These are phyloP conservation scores for Fistulinella prunicolor DNA, from an alignment of 768 basidiomycete species.

Conservation along the genomic window DNA sequence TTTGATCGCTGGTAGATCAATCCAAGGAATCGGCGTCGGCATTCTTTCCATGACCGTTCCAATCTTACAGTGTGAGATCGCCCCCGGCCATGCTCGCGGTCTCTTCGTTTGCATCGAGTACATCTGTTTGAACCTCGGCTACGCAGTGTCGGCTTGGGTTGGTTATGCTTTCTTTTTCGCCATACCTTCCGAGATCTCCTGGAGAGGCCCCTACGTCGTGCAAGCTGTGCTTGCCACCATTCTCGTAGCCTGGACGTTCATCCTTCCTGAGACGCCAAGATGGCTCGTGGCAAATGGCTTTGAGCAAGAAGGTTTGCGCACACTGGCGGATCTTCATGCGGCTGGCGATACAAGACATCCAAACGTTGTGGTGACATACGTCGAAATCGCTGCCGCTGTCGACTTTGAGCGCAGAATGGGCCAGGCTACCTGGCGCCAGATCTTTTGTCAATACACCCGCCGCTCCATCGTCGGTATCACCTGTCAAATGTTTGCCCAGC, in stretches of 20 bases:
- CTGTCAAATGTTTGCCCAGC: slow-evolving; percentile 54
- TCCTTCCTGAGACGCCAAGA: slow-evolving; percentile 51
- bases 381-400: slow-evolving; percentile 40
- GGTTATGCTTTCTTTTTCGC: slow-evolving; percentile 50
- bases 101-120: slow-evolving; percentile 54
- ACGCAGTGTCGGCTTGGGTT: slow-evolving; percentile 48
- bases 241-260: slow-evolving; percentile 45
- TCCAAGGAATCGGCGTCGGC: slow-evolving; percentile 49
- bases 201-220: slow-evolving; percentile 55
- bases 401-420: slow-evolving; percentile 39
- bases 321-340: slow-evolving; percentile 58
- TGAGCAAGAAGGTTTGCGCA: slow-evolving; percentile 44
- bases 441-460: slow-evolving; percentile 49
- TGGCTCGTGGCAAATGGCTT: slow-evolving; percentile 57
- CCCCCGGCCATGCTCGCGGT: slow-evolving; percentile 46
- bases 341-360: slow-evolving; percentile 44
- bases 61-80: slow-evolving; percentile 48
- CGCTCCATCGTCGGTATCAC: slow-evolving; percentile 51
- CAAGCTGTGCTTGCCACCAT: slow-evolving; percentile 50
- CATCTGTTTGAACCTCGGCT: slow-evolving; percentile 49
- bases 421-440: slow-evolving; percentile 45
- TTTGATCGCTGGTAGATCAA: slow-evolving; percentile 42
- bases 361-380: slow-evolving; percentile 42
- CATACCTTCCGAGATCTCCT: slow-evolving; percentile 45
- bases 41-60: slow-evolving; percentile 53